phyloP scores from a whole-genome alignment of 371 early-diverging fungal species.

The Rhizomucor miehei region DNA sequence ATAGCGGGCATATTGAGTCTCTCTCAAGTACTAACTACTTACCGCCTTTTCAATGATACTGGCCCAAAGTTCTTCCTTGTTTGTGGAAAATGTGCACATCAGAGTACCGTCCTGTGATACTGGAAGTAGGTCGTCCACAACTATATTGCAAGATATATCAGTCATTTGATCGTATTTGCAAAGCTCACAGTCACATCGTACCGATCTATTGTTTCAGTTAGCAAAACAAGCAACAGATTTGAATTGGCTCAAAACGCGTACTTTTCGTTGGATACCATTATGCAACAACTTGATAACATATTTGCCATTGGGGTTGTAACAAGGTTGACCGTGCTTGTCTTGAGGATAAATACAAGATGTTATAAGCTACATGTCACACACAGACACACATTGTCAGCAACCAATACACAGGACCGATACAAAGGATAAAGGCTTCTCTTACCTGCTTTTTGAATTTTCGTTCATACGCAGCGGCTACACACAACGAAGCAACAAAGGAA shows the following conservation, averaged over 20 bases:
- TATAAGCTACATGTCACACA: conserved; percentile 53
- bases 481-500: conserved; percentile 90
- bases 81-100: conserved; percentile 84
- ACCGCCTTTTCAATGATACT: conserved; percentile 89
- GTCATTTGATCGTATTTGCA: not conserved
- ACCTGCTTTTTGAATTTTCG: conserved; percentile 69
- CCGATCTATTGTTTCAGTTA: conserved; percentile 1
- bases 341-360: conserved; percentile 88
- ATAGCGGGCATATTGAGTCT: not conserved
- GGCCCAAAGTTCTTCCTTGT: conserved; percentile 80
- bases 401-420: not conserved
- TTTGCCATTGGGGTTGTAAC: conserved; percentile 85
- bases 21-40: conserved; percentile 4
- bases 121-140: conserved; percentile 89
- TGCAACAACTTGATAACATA: conserved; percentile 80
- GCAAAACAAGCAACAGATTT: not conserved
- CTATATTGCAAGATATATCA: conserved; percentile 15
- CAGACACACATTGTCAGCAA: not conserved
- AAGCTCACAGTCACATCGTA: not conserved
- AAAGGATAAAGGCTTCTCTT: too few species aligned
- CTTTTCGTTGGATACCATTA: conserved; percentile 85
- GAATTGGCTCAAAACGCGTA: conserved; percentile 40
- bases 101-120: conserved; percentile 68
- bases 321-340: conserved; percentile 67
- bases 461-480: conserved; percentile 86